These are phyloP conservation scores for Coemansia sp. DNA, from an alignment of 192 early-diverging fungal genomes.

Conservation along the genomic window DNA sequence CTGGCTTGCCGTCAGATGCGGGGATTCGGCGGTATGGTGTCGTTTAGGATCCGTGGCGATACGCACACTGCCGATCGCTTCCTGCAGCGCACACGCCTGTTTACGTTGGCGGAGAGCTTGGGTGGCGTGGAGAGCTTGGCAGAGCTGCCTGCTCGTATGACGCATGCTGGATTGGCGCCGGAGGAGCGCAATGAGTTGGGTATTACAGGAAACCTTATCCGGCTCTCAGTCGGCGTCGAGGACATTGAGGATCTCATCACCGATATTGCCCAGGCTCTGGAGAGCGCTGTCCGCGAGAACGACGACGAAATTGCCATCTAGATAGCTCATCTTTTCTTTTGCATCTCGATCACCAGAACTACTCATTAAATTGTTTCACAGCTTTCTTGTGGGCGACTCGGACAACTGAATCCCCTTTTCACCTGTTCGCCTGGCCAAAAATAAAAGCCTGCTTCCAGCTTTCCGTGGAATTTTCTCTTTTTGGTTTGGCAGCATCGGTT, in stretches of 20 bases:
- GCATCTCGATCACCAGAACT: no score
- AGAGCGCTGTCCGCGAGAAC: slow-evolving; percentile 51
- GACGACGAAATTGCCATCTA: slow-evolving; percentile 6
- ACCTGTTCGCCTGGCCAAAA: no score
- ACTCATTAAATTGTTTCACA: no score
- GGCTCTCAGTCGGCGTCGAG: slow-evolving; percentile 93
- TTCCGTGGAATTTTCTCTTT: no score
- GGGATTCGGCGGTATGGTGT: slow-evolving; percentile 97
- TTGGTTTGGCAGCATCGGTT: no score
- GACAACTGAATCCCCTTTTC: no score
- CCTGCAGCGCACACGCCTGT: slow-evolving; percentile 73
- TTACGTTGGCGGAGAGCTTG: slow-evolving; percentile 94
- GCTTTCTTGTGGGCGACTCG: no score
- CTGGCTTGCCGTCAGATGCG: slow-evolving; percentile 84
- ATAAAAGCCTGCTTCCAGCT: no score
- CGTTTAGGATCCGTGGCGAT: slow-evolving; percentile 86
- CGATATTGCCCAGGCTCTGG: slow-evolving; percentile 74
- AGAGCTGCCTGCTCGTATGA: slow-evolving; percentile 95
- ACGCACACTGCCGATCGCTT: slow-evolving; percentile 80
- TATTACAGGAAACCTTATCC: slow-evolving; percentile 90
- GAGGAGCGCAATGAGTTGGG: slow-evolving; percentile 83
- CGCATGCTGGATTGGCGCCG: slow-evolving; percentile 84
- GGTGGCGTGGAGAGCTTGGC: slow-evolving; percentile 95
- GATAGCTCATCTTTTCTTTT: not conserved
- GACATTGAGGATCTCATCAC: slow-evolving; percentile 80